Base-by-base conservation (phyloP, 768 basidiomycete genomes). In the Xerocomellus intermedius region DNA sequence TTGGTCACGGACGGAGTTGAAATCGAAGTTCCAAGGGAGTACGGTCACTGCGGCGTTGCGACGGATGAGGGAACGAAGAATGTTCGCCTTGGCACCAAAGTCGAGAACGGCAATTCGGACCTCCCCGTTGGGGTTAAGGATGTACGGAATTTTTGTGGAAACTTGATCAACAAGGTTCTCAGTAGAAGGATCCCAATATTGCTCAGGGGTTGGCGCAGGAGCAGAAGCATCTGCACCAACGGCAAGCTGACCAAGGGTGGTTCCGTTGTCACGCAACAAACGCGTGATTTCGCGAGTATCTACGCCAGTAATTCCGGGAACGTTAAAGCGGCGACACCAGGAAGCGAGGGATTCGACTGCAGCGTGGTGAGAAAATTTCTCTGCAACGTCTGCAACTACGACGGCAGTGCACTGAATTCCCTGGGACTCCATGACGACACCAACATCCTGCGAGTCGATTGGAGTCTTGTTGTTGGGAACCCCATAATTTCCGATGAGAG, bases 401-500 rank as follows among this genome's bases (percentile, higher is more conserved):
- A 99, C 82, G 19, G 86, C 97, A 30, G 91, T 81, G 73, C 95
- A 98, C 69, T 98, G 94, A 37, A 99, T 87, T 56, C 83, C 82
- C 57, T 85, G 75, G 0, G 93, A 95, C 71, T 99, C 97, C 63
- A 98, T 86, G 48, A 90, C 75, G 28, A 94, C 88, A 22, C 94
- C 94, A 28, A 93, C 89, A 57, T 94, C 89, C 50, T 82, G 80
- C 17, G 78, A 79, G 68, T 97, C 82, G 37, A 80, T 74, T 6
- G 90, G 85, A 2, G 88, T 78, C 16, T 76, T 77, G 73, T 99
- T 98, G 33, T 68, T 64, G 7, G 97, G 97, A 9, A 99, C 94
- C 50, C 97, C 97, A 67, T 99, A 99, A 73, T 99, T 99, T 38
- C 97, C 97, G 61, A 99, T 97, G 73, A 99, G 84, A 10, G 97